Evolutionary conservation across 768 basidiomycete genomes (phyloP), one percentile per base, ranked within the genome.

Genomic region (Naganishia vishniacii): DNA sequence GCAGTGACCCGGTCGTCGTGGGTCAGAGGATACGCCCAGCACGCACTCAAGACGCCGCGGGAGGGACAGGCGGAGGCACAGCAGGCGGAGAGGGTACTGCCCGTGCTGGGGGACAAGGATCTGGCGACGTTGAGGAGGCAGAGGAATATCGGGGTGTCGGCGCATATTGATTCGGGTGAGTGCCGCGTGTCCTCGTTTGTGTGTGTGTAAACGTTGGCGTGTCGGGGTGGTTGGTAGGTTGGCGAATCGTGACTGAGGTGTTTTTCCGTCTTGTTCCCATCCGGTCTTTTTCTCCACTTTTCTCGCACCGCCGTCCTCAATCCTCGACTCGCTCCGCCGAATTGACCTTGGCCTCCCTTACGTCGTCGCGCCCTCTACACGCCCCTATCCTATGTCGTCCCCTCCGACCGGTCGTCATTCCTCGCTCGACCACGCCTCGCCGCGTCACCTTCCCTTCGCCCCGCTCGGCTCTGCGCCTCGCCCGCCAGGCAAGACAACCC

Each of bases 401-500:
- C n/a, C n/a, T n/a, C n/a, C n/a, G n/a, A n/a, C n/a, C n/a, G n/a
- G n/a, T n/a, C n/a, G n/a, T n/a, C n/a, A n/a, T n/a, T n/a, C n/a
- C n/a, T n/a, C n/a, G n/a, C n/a, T n/a, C n/a, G n/a, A n/a, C n/a
- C n/a, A n/a, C n/a, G n/a, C n/a, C n/a, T n/a, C n/a, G n/a, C n/a
- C n/a, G n/a, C n/a, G n/a, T n/a, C n/a, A n/a, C n/a, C n/a, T n/a
- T n/a, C n/a, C n/a, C n/a, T n/a, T n/a, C n/a, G n/a, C n/a, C n/a
- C n/a, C n/a, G n/a, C n/a, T n/a, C n/a, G n/a, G n/a, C n/a, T n/a
- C n/a, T n/a, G n/a, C n/a, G n/a, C n/a, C n/a, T n/a, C n/a, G n/a
- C n/a, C n/a, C n/a, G n/a, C n/a, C n/a, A 3, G 95, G 95, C 28
- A 99, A 99, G 81, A 99, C 95, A 0, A 99, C 95, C 1, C 79